Conservation (phyloP, 2,329 filamentous ascomycete species). For the Fusarium nelsonii region DNA sequence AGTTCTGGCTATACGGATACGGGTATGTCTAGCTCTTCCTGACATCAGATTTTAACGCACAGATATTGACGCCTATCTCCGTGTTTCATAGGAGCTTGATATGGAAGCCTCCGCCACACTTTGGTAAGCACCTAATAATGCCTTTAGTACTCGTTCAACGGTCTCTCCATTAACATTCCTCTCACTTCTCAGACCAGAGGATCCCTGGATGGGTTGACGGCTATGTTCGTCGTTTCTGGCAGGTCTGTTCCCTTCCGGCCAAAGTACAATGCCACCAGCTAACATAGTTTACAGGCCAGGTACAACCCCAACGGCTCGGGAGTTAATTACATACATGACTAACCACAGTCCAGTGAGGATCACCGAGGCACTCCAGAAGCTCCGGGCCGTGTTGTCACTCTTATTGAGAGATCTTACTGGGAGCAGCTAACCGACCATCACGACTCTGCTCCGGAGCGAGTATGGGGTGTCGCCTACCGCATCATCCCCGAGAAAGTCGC, state of each 20-base stretch:
- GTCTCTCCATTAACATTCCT: constrained; percentile 12
- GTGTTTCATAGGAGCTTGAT: constrained; percentile 77
- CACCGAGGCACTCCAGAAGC: constrained; percentile 90
- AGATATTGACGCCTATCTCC: constrained; percentile 16
- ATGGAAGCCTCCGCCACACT: constrained; percentile 97
- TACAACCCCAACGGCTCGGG: constrained; percentile 33
- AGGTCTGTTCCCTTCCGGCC: constrained; percentile 70
- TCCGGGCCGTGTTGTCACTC: constrained; percentile 91
- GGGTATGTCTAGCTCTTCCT: constrained; percentile 69
- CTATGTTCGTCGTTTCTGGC: constrained; percentile 97
- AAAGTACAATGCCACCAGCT: constrained; percentile 8
- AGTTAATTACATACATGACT: background rate
- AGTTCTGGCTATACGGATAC: constrained; percentile 98
- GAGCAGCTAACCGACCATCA: constrained; percentile 78
- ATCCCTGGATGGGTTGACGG: constrained; percentile 92
- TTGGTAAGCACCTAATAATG: constrained; percentile 76
- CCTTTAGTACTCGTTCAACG: constrained; percentile 7
- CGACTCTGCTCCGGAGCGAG: constrained; percentile 70
- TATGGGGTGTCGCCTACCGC: constrained; percentile 95
- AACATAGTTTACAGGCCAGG: constrained; percentile 51
- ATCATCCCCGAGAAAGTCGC: constrained; percentile 78
- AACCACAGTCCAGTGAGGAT: constrained; percentile 75
- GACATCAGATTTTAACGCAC: constrained; percentile 15
- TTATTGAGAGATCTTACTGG: constrained; percentile 90
- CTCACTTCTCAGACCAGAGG: constrained; percentile 73